Base-by-base conservation (phyloP, 2,329 filamentous ascomycete genomes). In the Penicillium janthinellum region DNA sequence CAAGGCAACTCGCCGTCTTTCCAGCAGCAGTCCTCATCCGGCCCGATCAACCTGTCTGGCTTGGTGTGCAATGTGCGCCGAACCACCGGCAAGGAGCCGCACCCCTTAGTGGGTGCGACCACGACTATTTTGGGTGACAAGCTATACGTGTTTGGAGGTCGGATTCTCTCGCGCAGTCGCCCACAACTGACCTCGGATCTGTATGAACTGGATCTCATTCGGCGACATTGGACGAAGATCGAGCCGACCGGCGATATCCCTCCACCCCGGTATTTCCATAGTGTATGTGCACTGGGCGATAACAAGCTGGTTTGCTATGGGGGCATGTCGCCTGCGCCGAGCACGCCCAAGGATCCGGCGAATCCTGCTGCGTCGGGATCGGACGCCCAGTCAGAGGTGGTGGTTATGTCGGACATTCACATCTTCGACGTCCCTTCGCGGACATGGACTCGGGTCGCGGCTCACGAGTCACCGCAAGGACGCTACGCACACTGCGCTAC, bases 261-360 rank as follows among this genome's bases (percentile, higher is more conserved):
- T 1, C 90, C 92, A 1, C 92, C 95, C 8, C 86, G 95, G 62
- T 99, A 99, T 75, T 99, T 99, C 67, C 95, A 99, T 80, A 98
- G 92, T 64, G 90, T 98, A 75, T 99, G 95, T 74, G 86, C 91
- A 1, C 80, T 99, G 2, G 95, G 95, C 22, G 95, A 98, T 73
- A 94, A 92, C 2, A 99, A 98, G 76, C 83, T 99, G 75, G 94
- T 99, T 3, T 98, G 94, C 77, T 99, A 98, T 76, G 95, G 95
- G 59, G 95, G 95, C 67, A 99, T 99, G 95, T 97, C 94, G 10
- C 93, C 94, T 0, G 86, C 88, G 11, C 80, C 83, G 6, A 83
- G 73, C 42, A 70, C 80, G 14, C 75, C 68, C 44, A 78, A 79
- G 57, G 80, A 83, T 47, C 75, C 83, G 3, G 57, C 64, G n/a